Evolutionary conservation across 441 rosid species (phyloP), one percentile per base, ranked within the genome.

Genomic region (Eutrema salsugineum): DNA sequence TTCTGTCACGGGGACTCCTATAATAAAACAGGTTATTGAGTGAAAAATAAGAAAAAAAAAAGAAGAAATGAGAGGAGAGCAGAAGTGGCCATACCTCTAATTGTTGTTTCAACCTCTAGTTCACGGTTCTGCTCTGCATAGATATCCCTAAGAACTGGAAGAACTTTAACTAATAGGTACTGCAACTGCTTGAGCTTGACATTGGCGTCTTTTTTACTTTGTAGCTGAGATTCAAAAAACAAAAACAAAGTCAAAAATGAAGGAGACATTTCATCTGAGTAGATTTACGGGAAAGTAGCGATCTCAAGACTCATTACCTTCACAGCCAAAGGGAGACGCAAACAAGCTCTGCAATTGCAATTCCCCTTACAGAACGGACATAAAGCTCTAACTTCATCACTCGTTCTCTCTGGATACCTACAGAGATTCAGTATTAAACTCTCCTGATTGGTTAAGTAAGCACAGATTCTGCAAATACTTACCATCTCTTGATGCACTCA

Each of bases 331-430:
- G 74, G 70, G 28, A 17, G 0, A 3, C 90, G 93, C 80, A 94
- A 81, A 77, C 98, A 94, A 39, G 67, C 71, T 53, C 80, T 77
- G 79, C 98, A 94, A 76, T 90, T 94, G 84, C 98, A 94, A 67
- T 85, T 91, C 69, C 73, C 79, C 11, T 81, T 51, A 71, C 98
- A 94, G 67, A 71, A 81, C 10, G 98, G 98, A 80, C 98, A 94
- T 6, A 66, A 70, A 67, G 72, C 75, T 11, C 85, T 78, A 40
- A 91, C 68, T 12, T 78, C 84, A 68, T 71, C 84, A 53, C 66
- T 78, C 24, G 83, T 55, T 81, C 83, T 71, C 46, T 82, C 71
- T 10, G 97, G 85, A 82, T 90, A 92, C 97, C 99, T 94, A 59
- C 24, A 66, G 12, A 44, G 20, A 58, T 11, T 38, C 20, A 38